phyloP scores from a whole-genome alignment of 2,329 filamentous ascomycete species.

The Sporothrix euskadiensis region DNA sequence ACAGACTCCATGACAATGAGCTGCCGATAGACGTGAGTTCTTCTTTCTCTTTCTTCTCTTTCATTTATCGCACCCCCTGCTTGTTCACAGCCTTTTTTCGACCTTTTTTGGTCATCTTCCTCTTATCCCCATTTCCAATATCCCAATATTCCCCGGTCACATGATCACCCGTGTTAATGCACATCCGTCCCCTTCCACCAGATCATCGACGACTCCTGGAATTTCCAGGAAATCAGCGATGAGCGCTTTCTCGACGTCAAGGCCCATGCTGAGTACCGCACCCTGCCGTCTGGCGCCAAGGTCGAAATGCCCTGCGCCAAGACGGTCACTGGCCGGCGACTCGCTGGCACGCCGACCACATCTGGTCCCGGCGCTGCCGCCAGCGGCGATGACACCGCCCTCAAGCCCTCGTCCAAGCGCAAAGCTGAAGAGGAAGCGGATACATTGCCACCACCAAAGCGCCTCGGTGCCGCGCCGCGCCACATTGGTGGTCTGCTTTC shows the following conservation, averaged over 20 bases:
- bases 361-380: neutral
- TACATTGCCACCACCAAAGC: conserved; percentile 53
- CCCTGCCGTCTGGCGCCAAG: conserved; percentile 35
- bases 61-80: conserved; percentile 7
- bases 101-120: conserved; percentile 24
- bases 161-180: conserved; percentile 34
- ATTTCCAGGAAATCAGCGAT: conserved; percentile 32
- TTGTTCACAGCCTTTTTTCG: neutral
- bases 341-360: conserved; percentile 1
- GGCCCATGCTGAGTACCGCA: conserved; percentile 33
- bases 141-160: neutral
- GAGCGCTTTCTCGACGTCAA: conserved; percentile 31
- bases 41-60: conserved; percentile 9
- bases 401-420: conserved; percentile 45
- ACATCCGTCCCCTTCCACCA: conserved; percentile 26
- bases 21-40: conserved; percentile 54
- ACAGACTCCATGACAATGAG: conserved; percentile 46
- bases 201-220: conserved; percentile 32
- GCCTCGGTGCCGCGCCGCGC: conserved; percentile 42
- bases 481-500: conserved; percentile 46
- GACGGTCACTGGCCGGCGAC: conserved; percentile 30
- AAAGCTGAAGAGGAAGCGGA: conserved; percentile 54
- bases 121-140: neutral
- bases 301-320: conserved; percentile 41
- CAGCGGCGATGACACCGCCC: neutral